Conservation (phyloP, 768 basidiomycete species). For the Hydnum rufescens region DNA sequence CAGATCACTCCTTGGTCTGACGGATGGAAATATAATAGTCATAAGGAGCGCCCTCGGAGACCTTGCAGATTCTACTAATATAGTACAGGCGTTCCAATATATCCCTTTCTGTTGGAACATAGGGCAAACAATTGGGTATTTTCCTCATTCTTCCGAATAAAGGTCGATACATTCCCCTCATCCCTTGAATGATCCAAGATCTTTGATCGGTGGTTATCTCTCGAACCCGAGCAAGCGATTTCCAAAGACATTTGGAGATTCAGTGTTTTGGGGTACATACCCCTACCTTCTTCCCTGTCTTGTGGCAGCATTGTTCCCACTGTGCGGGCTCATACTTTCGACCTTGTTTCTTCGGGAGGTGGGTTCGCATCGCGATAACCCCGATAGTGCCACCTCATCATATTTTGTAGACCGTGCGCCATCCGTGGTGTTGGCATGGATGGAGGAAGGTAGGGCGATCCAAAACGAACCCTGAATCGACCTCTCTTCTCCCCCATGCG, state of each 20-base stretch:
- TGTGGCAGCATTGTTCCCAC: constrained; percentile 2
- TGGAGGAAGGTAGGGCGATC: neutral
- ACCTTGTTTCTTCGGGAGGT: constrained; percentile 7
- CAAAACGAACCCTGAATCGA: neutral
- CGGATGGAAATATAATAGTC: constrained; percentile 10
- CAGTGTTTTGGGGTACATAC: constrained; percentile 7
- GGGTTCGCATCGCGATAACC: neutral
- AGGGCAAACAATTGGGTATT: constrained; percentile 8
- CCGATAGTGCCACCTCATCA: neutral
- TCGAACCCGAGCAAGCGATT: constrained; percentile 10
- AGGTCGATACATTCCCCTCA: neutral
- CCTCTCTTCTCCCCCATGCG: neutral
- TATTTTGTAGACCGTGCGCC: neutral
- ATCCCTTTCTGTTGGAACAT: constrained; percentile 8
- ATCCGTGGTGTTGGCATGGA: neutral
- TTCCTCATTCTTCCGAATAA: neutral
- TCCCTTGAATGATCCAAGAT: constrained; percentile 2
- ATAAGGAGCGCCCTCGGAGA: constrained; percentile 10
- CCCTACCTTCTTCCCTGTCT: constrained; percentile 12
- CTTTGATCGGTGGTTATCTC: constrained; percentile 10
- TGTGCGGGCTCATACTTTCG: neutral
- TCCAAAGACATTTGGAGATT: constrained; percentile 3
- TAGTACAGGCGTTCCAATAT: constrained; percentile 5
- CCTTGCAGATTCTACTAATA: constrained; percentile 7
- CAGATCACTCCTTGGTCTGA: constrained; percentile 7